Evolutionary conservation across 441 rosid species (phyloP).

Genomic region (Populus hybrid): DNA sequence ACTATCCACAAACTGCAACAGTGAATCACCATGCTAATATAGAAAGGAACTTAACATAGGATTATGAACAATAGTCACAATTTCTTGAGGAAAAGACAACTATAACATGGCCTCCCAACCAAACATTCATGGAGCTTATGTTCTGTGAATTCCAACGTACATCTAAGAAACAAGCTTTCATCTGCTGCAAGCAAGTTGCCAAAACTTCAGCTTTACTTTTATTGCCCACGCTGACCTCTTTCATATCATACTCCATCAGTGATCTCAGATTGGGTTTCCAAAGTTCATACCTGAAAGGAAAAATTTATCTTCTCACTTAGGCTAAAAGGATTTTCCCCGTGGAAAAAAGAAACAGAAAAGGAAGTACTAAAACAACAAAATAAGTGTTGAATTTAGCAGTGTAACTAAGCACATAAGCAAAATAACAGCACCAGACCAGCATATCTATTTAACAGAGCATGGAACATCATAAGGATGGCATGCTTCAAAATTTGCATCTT

Average conservation of each 20-base stretch:
- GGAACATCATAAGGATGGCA: background rate
- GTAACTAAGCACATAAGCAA: background rate
- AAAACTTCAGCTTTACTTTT: conserved; percentile 85
- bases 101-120: background rate
- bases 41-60: background rate
- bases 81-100: conserved; percentile 3
- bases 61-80: background rate
- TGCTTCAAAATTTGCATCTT: background rate
- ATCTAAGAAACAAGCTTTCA: conserved; percentile 97
- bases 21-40: background rate
- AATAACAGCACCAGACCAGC: background rate
- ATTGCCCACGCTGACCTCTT: conserved; percentile 79
- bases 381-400: background rate
- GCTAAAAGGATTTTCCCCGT: background rate
- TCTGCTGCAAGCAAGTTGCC: conserved; percentile 85
- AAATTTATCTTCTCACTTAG: background rate
- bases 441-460: background rate
- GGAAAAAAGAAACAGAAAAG: background rate
- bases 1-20: background rate
- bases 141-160: conserved; percentile 41
- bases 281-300: conserved; percentile 67
- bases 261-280: conserved; percentile 99
- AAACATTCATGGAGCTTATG: background rate
- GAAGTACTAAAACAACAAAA: background rate
- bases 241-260: conserved; percentile 93